phyloP scores from a whole-genome alignment of 2,329 filamentous ascomycete species.

The Fusarium marasasianum region DNA sequence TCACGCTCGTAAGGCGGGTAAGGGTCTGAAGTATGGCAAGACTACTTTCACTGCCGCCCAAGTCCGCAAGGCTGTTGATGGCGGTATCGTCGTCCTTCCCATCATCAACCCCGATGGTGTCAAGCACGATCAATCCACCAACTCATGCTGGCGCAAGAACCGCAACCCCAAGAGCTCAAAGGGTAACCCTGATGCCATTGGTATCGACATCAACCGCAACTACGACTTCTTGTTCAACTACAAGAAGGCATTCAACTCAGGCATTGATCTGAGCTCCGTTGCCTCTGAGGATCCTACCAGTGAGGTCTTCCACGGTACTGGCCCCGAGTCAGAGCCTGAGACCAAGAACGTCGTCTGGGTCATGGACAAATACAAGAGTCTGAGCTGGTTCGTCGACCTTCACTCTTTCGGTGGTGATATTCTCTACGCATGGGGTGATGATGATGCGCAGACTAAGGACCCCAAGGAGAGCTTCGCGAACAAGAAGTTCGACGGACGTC shows the following conservation, averaged over 20 bases:
- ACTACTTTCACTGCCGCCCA: slow-evolving; percentile 62
- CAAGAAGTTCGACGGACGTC: slow-evolving; percentile 59
- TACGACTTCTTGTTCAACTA: slow-evolving; percentile 68
- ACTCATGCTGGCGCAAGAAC: slow-evolving; percentile 66
- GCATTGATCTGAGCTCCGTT: slow-evolving; percentile 50
- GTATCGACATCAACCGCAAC: slow-evolving; percentile 66
- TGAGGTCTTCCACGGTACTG: slow-evolving; percentile 61
- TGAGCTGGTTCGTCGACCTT: slow-evolving; percentile 68
- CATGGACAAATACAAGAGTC: slow-evolving; percentile 57
- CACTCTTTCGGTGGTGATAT: slow-evolving; percentile 63
- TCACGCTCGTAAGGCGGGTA: slow-evolving; percentile 58
- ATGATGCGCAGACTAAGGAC: slow-evolving; percentile 59
- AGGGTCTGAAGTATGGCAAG: slow-evolving; percentile 61
- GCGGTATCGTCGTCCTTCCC: slow-evolving; percentile 63
- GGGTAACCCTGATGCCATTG: slow-evolving; percentile 47
- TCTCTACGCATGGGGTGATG: slow-evolving; percentile 67
- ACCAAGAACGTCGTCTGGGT: slow-evolving; percentile 63
- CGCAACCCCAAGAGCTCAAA: slow-evolving; percentile 55
- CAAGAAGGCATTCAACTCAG: slow-evolving; percentile 52
- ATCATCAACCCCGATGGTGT: slow-evolving; percentile 65
- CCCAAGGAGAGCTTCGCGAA: slow-evolving; percentile 63
- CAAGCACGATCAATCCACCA: slow-evolving; percentile 59
- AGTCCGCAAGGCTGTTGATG: slow-evolving; percentile 60
- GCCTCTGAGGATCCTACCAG: slow-evolving; percentile 51
- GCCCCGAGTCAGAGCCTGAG: slow-evolving; percentile 65